Conservation (phyloP, 345 rosid genomes). For the Moringa oleifera region DNA sequence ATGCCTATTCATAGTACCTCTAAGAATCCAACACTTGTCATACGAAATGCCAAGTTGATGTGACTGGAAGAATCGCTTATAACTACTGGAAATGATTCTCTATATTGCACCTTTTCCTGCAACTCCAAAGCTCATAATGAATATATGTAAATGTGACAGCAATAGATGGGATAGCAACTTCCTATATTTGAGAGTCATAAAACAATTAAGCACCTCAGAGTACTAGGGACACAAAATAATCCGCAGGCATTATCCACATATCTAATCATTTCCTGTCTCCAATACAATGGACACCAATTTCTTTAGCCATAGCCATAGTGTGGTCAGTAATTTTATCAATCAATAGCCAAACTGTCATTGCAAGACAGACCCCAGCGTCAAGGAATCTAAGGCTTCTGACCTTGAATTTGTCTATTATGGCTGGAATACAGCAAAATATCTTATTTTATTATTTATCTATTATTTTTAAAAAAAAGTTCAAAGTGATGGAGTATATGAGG, state of each 20-base stretch:
- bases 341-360: neutral
- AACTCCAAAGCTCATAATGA: constrained; percentile 14
- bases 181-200: neutral
- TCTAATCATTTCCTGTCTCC: neutral
- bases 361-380: too few species aligned
- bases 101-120: constrained; percentile 56
- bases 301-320: neutral
- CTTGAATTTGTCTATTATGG: too few species aligned
- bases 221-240: neutral
- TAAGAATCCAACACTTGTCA: constrained; percentile 49
- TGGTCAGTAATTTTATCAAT: too few species aligned
- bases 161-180: neutral
- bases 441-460: too few species aligned
- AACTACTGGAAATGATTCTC: constrained; percentile 57
- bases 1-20: constrained; percentile 50
- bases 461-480: too few species aligned
- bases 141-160: constrained; percentile 1
- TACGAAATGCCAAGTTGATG: constrained; percentile 68
- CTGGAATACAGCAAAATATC: too few species aligned
- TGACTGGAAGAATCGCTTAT: constrained; percentile 46
- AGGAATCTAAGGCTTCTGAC: neutral
- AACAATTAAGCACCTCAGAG: constrained; percentile 3
- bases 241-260: neutral
- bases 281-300: neutral
- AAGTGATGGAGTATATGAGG: too few species aligned